phyloP scores from a whole-genome alignment of 2,329 filamentous ascomycete species.

The Byssoonygena ceratinophila region DNA sequence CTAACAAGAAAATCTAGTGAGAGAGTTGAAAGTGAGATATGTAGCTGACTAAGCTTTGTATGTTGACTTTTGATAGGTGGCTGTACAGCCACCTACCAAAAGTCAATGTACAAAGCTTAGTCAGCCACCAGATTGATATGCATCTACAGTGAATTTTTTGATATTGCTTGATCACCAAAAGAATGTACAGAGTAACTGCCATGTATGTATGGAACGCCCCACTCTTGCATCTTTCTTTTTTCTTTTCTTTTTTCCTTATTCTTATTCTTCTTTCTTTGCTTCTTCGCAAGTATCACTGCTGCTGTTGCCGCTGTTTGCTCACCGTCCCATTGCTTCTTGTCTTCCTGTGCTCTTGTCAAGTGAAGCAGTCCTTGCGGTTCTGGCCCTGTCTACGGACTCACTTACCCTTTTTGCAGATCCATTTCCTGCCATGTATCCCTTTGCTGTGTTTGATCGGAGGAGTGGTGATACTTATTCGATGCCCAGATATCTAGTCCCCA shows the following conservation, averaged over 20 bases:
- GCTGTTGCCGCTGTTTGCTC: not conserved
- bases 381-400: no score
- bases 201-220: not conserved
- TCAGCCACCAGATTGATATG: not conserved
- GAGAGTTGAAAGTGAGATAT: no score
- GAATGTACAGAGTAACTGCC: no score
- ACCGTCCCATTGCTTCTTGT: not conserved
- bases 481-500: constrained; percentile 4
- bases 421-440: no score
- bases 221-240: not conserved
- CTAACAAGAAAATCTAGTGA: no score
- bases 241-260: not conserved
- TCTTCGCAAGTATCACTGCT: not conserved
- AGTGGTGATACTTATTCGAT: not conserved
- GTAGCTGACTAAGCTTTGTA: no score
- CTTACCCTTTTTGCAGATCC: no score
- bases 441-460: no score
- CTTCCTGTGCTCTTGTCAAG: not conserved
- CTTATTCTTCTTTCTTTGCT: not conserved
- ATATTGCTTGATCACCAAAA: no score
- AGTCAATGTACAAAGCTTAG: not conserved
- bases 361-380: no score
- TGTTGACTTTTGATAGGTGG: no score
- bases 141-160: no score
- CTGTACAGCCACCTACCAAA: not conserved